These are phyloP conservation scores for Pleurotus cornucopiae DNA, from an alignment of 768 basidiomycete species.

Conservation along the genomic window DNA sequence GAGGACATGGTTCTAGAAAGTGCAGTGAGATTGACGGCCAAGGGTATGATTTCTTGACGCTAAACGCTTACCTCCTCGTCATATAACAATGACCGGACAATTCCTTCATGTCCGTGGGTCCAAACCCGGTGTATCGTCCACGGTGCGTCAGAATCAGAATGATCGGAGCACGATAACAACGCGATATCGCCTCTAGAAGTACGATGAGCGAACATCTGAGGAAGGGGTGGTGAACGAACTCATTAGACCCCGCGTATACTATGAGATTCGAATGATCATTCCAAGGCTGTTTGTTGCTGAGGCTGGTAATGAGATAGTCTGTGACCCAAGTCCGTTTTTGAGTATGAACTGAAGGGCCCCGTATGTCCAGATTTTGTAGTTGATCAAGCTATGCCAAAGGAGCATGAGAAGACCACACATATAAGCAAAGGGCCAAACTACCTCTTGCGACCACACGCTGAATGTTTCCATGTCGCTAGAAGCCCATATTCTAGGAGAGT, in stretches of 20 bases:
- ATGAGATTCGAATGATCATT: conserved; percentile 31
- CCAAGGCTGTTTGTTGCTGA: conserved; percentile 23
- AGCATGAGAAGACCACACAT: background rate
- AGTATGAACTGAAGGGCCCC: conserved; percentile 56
- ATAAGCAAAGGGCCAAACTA: conserved; percentile 18
- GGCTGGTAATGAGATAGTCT: conserved; percentile 66
- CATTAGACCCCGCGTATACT: conserved; percentile 71
- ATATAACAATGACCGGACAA: conserved; percentile 54
- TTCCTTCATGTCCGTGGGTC: conserved; percentile 50
- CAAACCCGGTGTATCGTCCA: conserved; percentile 49
- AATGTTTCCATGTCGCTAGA: conserved; percentile 95
- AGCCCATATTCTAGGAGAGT: conserved; percentile 61
- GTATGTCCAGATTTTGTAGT: conserved; percentile 55
- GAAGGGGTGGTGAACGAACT: conserved; percentile 31
- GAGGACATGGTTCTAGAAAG: conserved; percentile 31
- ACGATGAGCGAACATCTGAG: background rate
- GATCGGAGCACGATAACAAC: conserved; percentile 41
- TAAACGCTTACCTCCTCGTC: conserved; percentile 42
- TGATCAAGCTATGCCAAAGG: conserved; percentile 49
- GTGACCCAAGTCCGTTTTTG: conserved; percentile 67
- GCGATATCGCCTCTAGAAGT: conserved; percentile 52
- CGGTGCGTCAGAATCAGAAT: conserved; percentile 29
- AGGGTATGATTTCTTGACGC: background rate
- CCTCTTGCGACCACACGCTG: conserved; percentile 77
- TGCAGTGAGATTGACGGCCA: background rate